Evolutionary conservation across 495 filamentous ascomycete genomes (phyloP).

Genomic region (Penicillium taxi): DNA sequence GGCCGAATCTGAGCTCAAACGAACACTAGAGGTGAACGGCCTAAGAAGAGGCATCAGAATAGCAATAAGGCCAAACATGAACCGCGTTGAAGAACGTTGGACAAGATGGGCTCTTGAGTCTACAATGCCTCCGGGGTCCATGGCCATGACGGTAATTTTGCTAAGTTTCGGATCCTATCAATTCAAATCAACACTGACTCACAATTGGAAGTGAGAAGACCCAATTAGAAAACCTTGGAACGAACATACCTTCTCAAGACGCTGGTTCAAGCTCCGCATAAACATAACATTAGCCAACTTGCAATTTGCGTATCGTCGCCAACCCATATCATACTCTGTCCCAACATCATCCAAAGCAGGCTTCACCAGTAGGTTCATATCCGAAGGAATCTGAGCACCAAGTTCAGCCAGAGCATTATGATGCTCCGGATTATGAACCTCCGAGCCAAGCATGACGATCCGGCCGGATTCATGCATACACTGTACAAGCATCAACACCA

Average conservation of each 20-base stretch:
- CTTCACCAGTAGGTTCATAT: conserved; percentile 21
- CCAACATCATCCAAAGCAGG: conserved; percentile 11
- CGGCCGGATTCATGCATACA: conserved; percentile 33
- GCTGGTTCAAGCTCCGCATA: conserved; percentile 33
- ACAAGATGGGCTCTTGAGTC: conserved; percentile 13
- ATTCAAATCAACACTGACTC: not conserved
- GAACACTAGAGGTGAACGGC: conserved; percentile 25
- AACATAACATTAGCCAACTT: conserved; percentile 40
- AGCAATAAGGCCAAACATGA: conserved; percentile 10
- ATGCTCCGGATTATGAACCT: conserved; percentile 32
- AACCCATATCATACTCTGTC: conserved; percentile 33
- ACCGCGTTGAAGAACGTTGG: conserved; percentile 7
- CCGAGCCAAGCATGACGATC: conserved; percentile 35
- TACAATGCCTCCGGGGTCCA: conserved; percentile 22
- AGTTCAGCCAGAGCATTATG: conserved; percentile 29
- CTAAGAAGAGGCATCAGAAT: conserved; percentile 17
- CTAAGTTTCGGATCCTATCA: conserved; percentile 14
- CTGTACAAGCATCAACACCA: conserved; percentile 35
- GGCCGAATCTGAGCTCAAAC: conserved; percentile 15
- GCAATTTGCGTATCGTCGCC: conserved; percentile 36
- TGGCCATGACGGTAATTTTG: conserved; percentile 14
- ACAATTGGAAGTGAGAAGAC: not conserved
- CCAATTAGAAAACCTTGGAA: not conserved
- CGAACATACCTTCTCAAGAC: conserved; percentile 22
- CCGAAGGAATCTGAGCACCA: conserved; percentile 10